Conservation (phyloP, 768 basidiomycete genomes). For the Phylloporus arenicola region DNA sequence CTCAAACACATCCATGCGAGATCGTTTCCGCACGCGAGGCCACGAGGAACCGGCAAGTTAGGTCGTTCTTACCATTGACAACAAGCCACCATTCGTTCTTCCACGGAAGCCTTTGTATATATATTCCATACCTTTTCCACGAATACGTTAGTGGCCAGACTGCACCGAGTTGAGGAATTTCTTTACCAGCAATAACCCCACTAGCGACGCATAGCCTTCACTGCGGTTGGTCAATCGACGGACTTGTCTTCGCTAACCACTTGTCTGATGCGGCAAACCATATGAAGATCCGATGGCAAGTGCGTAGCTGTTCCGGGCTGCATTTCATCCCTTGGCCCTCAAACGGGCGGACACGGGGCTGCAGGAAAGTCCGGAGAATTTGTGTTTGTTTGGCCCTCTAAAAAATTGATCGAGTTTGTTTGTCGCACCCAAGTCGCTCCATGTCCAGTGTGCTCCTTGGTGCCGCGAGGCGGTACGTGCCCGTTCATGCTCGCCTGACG, state of each 20-base stretch:
- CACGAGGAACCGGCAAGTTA: not conserved
- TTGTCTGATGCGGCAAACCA: not conserved
- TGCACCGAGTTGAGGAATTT: not conserved
- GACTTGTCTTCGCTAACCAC: not conserved
- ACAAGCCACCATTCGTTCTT: not conserved
- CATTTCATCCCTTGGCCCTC: not conserved
- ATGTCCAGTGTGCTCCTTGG: conserved; percentile 17
- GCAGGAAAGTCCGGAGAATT: not conserved
- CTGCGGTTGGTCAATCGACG: not conserved
- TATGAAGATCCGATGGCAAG: not conserved
- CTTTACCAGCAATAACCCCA: not conserved
- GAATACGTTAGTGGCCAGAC: not conserved
- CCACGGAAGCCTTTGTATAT: not conserved
- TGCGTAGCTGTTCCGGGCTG: not conserved
- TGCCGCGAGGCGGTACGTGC: conserved; percentile 8
- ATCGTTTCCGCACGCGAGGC: not conserved
- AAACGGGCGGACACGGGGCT: not conserved
- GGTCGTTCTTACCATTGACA: not conserved
- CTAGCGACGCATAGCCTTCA: not conserved
- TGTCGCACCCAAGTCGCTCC: not conserved
- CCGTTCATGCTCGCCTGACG: conserved; percentile 2
- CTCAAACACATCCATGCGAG: not conserved
- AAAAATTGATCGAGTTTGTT: not conserved
- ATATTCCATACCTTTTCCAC: not conserved
- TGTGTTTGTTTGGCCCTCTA: conserved; percentile 7